phyloP scores from a whole-genome alignment of 2,329 filamentous ascomycete species.

The Pleoardoris graminearum region DNA sequence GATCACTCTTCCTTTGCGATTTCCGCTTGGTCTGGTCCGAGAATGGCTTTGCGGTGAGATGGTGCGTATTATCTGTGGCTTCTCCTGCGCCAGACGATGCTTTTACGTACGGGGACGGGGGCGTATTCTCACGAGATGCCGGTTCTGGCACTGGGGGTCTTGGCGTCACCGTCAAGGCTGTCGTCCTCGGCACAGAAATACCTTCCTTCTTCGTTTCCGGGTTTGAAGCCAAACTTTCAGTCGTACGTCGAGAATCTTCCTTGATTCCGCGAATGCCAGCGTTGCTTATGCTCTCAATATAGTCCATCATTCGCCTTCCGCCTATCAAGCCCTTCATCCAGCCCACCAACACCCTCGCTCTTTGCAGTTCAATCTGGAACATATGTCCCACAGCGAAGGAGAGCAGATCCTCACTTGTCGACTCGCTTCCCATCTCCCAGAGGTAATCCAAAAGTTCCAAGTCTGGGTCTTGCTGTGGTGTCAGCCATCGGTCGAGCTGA shows the following conservation, averaged over 20 bases:
- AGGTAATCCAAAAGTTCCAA: slow-evolving; percentile 5
- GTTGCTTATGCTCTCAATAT: neutral
- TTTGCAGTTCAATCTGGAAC: neutral
- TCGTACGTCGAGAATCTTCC: neutral
- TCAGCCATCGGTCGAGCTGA: slow-evolving; percentile 6
- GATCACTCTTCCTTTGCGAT: neutral
- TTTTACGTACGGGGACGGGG: neutral
- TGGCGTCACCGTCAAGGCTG: no score
- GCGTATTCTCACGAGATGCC: no score
- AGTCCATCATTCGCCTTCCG: neutral
- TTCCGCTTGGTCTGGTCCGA: neutral
- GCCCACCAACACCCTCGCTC: neutral
- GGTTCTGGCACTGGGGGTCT: no score
- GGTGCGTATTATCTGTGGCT: neutral
- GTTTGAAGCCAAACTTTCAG: neutral
- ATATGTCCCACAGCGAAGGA: slow-evolving; percentile 9
- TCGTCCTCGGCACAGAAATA: no score
- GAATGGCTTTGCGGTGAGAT: neutral
- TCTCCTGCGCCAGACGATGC: no score
- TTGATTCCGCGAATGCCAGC: no score
- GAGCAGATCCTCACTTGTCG: slow-evolving; percentile 4
- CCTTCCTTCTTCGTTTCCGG: no score
- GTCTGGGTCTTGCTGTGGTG: neutral
- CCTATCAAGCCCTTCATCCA: neutral
- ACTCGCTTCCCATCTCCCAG: neutral